Evolutionary conservation across 2,329 filamentous ascomycete species (phyloP).

Genomic region (Hymenoscyphus occultus): DNA sequence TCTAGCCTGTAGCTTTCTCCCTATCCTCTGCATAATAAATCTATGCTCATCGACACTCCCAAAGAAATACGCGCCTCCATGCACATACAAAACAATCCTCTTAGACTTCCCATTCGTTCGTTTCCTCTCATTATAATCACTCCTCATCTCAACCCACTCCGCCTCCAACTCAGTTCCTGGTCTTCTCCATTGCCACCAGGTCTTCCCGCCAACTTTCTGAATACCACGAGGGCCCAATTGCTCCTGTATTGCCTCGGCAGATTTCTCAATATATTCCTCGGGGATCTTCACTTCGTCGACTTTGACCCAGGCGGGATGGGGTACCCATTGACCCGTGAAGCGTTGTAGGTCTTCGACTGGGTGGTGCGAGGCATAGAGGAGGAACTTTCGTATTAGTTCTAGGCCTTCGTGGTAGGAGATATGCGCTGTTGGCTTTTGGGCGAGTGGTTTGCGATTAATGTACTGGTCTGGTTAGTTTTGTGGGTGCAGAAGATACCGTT

Average conservation of each 20-base stretch:
- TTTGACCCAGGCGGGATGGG: constrained; percentile 83
- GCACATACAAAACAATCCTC: constrained; percentile 88
- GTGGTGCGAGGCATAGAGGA: constrained; percentile 80
- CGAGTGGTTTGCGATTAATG: constrained; percentile 71
- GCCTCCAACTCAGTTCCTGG: constrained; percentile 65
- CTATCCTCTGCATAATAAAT: constrained; percentile 53
- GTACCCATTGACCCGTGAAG: constrained; percentile 90
- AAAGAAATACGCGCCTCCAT: constrained; percentile 94
- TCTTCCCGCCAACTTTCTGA: constrained; percentile 71
- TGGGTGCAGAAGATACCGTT: not conserved
- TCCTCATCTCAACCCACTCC: constrained; percentile 96
- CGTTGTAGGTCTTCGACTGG: constrained; percentile 90
- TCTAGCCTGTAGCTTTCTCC: constrained; percentile 85
- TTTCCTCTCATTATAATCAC: constrained; percentile 72
- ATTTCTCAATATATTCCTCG: constrained; percentile 57
- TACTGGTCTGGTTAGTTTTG: constrained; percentile 53
- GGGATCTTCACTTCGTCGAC: constrained; percentile 67
- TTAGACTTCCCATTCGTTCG: constrained; percentile 57
- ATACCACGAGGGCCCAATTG: constrained; percentile 79
- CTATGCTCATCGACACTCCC: constrained; percentile 93
- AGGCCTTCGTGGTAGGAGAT: constrained; percentile 94
- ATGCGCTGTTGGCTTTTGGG: constrained; percentile 80
- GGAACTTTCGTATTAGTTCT: constrained; percentile 80
- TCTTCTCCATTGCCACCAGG: constrained; percentile 88
- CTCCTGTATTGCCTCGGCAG: constrained; percentile 64